A percentile compares a stretch with the other conserved stretches of the same genome.
These are phyloP conservation scores for Acmispon strigosus DNA, from an alignment of 306 rosid genomes.

Conservation along the genomic window DNA sequence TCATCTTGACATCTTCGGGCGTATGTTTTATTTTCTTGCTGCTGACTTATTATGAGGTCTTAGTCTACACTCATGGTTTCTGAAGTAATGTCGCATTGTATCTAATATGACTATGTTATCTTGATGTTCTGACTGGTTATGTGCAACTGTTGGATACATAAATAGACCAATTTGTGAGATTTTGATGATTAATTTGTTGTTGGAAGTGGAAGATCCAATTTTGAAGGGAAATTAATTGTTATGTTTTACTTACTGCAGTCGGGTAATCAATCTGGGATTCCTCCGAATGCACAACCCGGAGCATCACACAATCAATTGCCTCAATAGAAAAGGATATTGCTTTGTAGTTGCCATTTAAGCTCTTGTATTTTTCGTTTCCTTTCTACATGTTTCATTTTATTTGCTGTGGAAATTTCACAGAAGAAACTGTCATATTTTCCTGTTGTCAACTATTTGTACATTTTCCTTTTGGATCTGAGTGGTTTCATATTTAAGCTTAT, in stretches of 20 bases:
- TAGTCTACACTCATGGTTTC: not conserved
- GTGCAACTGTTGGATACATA: not conserved
- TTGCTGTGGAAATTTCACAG: not conserved
- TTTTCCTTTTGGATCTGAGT: not conserved
- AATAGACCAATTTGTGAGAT: not conserved
- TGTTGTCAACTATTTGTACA: not conserved
- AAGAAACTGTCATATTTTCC: not conserved
- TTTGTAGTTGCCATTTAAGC: not conserved
- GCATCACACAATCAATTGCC: constrained; percentile 50
- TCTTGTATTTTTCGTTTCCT: not conserved
- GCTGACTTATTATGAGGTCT: not conserved
- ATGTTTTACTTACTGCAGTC: constrained; percentile 39
- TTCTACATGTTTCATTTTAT: constrained; percentile 4
- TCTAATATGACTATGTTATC: not conserved
- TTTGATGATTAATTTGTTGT: not conserved
- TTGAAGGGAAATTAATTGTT: not conserved
- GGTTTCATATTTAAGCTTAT: not conserved
- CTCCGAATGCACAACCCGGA: constrained; percentile 49
- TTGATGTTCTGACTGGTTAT: not conserved
- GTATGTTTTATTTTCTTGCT: not conserved
- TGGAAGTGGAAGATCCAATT: not conserved
- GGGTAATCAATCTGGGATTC: constrained; percentile 78
- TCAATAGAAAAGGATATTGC: constrained; percentile 36
- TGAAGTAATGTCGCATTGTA: not conserved
- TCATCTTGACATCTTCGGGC: not conserved